Conservation (phyloP, 202 grass and related monocot species). For the Setaria viridis region DNA sequence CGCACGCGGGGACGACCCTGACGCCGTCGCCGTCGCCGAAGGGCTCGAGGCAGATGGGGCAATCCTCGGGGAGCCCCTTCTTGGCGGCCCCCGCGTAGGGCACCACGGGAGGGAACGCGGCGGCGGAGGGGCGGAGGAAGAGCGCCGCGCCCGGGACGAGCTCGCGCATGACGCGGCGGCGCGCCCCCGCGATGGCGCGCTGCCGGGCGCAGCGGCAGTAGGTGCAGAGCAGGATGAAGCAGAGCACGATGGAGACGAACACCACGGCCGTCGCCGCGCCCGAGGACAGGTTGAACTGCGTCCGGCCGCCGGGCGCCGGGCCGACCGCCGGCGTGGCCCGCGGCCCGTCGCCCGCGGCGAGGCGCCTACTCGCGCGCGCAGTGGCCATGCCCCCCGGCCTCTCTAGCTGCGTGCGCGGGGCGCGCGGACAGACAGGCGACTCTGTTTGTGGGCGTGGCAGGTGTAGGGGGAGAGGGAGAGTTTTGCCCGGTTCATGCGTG, state of each 20-base stretch:
- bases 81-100: conserved; percentile 28
- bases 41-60: conserved; percentile 62
- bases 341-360: not conserved
- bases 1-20: conserved; percentile 66
- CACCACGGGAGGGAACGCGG: conserved; percentile 42
- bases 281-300: conserved; percentile 56
- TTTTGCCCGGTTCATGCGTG: not conserved
- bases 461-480: not conserved
- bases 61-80: conserved; percentile 52
- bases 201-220: conserved; percentile 66
- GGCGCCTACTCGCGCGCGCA: conserved; percentile 40
- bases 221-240: conserved; percentile 75
- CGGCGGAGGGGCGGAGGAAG: conserved; percentile 9
- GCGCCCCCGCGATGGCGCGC: conserved; percentile 34
- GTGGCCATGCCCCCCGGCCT: conserved; percentile 35
- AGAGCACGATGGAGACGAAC: conserved; percentile 60
- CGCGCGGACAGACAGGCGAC: not conserved
- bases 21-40: conserved; percentile 62
- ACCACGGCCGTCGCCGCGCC: conserved; percentile 50
- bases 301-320: not conserved
- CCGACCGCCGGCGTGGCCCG: conserved; percentile 21
- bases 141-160: conserved; percentile 23
- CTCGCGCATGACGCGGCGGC: conserved; percentile 45
- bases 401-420: not conserved
- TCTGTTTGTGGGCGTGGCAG: not conserved